Conservation (phyloP, 371 early-diverging fungal species). For the Rhizomucor pusillus region DNA sequence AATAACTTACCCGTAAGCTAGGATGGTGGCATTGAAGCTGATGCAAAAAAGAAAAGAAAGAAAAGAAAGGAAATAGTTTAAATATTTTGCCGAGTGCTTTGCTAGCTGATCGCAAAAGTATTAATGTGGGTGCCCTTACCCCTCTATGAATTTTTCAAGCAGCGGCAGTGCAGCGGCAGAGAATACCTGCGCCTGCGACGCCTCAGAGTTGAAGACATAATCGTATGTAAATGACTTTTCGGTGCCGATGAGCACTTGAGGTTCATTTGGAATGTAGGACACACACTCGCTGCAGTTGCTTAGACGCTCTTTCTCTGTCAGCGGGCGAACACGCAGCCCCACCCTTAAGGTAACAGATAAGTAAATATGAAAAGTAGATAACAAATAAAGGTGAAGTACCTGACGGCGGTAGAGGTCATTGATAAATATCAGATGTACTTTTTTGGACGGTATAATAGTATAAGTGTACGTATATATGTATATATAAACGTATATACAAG, state of each 20-base stretch:
- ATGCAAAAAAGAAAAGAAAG: slow-evolving; percentile 50
- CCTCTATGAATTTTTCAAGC: slow-evolving; percentile 83
- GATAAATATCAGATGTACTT: neutral
- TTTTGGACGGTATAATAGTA: neutral
- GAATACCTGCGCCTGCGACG: slow-evolving; percentile 71
- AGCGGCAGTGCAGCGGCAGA: slow-evolving; percentile 68
- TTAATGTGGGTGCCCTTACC: slow-evolving; percentile 55
- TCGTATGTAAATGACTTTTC: slow-evolving; percentile 85
- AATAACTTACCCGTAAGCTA: slow-evolving; percentile 41
- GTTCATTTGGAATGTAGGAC: slow-evolving; percentile 59
- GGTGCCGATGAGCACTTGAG: slow-evolving; percentile 65
- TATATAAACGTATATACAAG: slow-evolving; percentile 4
- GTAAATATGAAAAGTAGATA: slow-evolving; percentile 2
- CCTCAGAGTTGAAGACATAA: slow-evolving; percentile 75
- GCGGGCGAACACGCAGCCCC: slow-evolving; percentile 79
- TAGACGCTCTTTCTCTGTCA: slow-evolving; percentile 74
- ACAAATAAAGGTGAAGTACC: slow-evolving; percentile 14
- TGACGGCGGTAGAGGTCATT: slow-evolving; percentile 32
- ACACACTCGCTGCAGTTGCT: slow-evolving; percentile 72
- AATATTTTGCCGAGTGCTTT: neutral
- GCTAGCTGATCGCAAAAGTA: too few relatives aligned
- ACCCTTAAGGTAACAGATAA: slow-evolving; percentile 42
- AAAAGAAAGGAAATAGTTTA: slow-evolving; percentile 78
- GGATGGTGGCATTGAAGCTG: slow-evolving; percentile 30
- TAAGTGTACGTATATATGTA: slow-evolving; percentile 1